Percentiles rank a stretch among this genome's conserved stretches.
phyloP scores from a whole-genome alignment of 139 green algal species.

The Chlorella sp. region DNA sequence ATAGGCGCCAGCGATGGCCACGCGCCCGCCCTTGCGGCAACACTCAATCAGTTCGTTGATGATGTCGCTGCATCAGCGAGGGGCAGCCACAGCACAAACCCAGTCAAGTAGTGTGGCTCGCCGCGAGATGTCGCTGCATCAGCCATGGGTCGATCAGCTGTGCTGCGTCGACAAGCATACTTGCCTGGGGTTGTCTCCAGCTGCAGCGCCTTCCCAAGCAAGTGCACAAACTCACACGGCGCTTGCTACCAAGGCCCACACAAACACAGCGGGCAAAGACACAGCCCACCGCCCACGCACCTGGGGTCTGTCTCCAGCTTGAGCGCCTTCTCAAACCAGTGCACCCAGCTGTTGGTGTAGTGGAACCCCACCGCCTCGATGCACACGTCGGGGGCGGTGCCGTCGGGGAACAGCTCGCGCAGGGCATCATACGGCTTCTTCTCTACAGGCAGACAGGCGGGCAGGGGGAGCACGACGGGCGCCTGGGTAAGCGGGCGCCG shows the following conservation, averaged over 20 bases:
- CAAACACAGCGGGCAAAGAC: no score
- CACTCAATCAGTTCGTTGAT: constrained; percentile 81
- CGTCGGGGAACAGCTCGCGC: constrained; percentile 35
- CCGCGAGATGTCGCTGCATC: no score
- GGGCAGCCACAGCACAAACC: neutral
- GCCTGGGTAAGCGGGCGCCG: no score
- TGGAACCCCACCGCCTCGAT: constrained; percentile 83
- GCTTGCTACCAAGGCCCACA: no score
- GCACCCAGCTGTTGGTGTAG: constrained; percentile 65
- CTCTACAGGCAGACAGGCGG: constrained; percentile 6
- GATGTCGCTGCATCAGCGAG: constrained; percentile 49
- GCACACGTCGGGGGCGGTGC: constrained; percentile 62
- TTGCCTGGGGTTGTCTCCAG: no score
- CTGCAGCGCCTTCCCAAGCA: no score
- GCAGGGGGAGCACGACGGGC: neutral
- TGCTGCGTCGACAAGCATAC: no score
- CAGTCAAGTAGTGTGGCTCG: no score
- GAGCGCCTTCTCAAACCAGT: constrained; percentile 63
- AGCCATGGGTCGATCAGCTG: no score
- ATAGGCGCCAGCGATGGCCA: constrained; percentile 61
- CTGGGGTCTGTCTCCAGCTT: constrained; percentile 74
- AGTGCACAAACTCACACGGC: no score
- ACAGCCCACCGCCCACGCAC: no score
- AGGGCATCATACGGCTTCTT: constrained; percentile 49
- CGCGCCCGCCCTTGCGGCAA: constrained; percentile 41